Conservation (phyloP, 768 basidiomycete genomes). For the Podaxis sp. region DNA sequence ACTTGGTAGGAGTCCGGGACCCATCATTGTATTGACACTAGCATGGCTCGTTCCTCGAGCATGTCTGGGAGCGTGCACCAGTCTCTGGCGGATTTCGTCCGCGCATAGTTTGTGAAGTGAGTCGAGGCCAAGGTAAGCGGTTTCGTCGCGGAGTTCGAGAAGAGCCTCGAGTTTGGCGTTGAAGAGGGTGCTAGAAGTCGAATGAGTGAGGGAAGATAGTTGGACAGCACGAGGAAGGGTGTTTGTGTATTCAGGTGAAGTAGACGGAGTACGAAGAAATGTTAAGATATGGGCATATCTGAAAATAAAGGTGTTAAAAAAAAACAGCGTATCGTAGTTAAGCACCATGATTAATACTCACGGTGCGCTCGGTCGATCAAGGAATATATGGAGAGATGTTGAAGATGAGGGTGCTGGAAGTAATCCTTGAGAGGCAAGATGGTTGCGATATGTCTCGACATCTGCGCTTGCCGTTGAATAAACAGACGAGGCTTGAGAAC, state of each 20-base stretch:
- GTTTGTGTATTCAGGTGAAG: conserved; percentile 41
- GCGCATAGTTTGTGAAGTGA: conserved; percentile 61
- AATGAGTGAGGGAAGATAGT: conserved; percentile 35
- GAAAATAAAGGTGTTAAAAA: background rate
- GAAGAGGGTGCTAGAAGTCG: conserved; percentile 11
- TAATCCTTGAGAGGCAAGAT: conserved; percentile 58
- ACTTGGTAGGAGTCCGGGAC: background rate
- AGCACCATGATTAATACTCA: conserved; percentile 35
- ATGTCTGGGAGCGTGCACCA: conserved; percentile 34
- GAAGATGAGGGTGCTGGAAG: conserved; percentile 36
- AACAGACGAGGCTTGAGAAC: conserved; percentile 50
- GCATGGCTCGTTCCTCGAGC: conserved; percentile 35
- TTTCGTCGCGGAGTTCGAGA: conserved; percentile 77
- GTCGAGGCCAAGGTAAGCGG: conserved; percentile 66
- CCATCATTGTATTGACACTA: conserved; percentile 21
- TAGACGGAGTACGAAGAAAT: conserved; percentile 61
- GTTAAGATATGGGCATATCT: conserved; percentile 71
- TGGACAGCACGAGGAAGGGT: conserved; percentile 58
- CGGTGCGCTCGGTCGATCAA: conserved; percentile 79
- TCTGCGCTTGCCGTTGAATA: conserved; percentile 51
- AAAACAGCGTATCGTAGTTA: background rate
- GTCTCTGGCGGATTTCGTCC: conserved; percentile 55
- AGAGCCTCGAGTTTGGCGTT: conserved; percentile 54
- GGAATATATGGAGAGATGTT: conserved; percentile 59
- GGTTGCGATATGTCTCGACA: conserved; percentile 54